Base-by-base conservation (phyloP, 129 eudicot species). In the Lonicera japonica region DNA sequence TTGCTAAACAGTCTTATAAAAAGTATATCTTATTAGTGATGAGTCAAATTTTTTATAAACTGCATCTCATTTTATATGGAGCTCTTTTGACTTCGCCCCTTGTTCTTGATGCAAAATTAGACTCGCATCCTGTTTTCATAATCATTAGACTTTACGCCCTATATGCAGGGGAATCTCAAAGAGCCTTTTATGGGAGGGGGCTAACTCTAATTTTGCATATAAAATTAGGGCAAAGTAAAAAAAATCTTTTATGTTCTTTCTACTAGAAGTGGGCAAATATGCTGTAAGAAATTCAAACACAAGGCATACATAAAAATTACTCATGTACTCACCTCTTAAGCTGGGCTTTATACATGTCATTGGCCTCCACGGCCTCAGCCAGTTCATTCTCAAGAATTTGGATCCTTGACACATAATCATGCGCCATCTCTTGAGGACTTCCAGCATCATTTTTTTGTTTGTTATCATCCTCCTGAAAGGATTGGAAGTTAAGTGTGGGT, bases 281-380 rank as follows among this genome's bases (percentile, higher is more conserved):
- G 43, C 38, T 61, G 4, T 17, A 25, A 7, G 25, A 12, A 14
- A 50, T 18, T 14, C 54, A 45, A 6, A 60, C 40, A 15, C 16
- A 43, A 18, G 18, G 1, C 25, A 54, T 25, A 5, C 15, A 1
- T 25, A 29, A 14, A 21, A 54, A 16, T 11, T 59, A 34, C 22
- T 46, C 19, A 1, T 8, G 18, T 17, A 6, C 79, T 60, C 67
- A 83, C 90, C 83, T 80, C 65, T 70, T 71, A 56, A 80, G 78
- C 73, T 83, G 83, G 51, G 80, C 58, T 71, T 83, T 83, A 69
- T 73, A 83, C 83, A 76, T 70, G 59, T 83, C 81, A 61, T 83
- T 83, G 41, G 80, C 83, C 76, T 80, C 81, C 71, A 79, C 67
- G 45, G 86, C 90, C 77, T 83, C 83, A 7, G 83, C 83, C 67